Evolutionary conservation across 306 rosid species (phyloP), one percentile per base, ranked within the genome.

Genomic region (Vicia villosa): DNA sequence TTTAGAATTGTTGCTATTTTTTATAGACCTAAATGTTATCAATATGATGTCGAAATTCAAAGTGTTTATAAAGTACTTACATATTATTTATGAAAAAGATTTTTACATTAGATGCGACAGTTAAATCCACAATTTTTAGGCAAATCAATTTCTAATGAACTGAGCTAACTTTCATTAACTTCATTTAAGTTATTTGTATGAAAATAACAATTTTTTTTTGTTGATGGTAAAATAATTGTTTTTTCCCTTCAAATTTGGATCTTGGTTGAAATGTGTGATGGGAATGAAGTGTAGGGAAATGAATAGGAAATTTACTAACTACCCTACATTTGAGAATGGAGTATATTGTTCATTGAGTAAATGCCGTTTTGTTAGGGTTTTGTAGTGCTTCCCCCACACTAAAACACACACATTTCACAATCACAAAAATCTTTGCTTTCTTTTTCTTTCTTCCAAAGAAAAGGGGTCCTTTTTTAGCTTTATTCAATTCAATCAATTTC

Each of bases 301-400:
- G 79, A 73, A 76, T 15, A 13, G 75, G 80, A 63, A 11, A 70
- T 66, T 62, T 82, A 83, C 72, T 74, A 79, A 80, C 67, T 26
- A 50, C 55, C 82, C 74, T 80, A n/a, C 65, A 46, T 43, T 78
- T 63, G 91, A 74, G 88, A 76, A 77, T 37, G 90, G 81, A 85
- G 92, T 65, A 78, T 82, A 54, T 54, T 54, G 60, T 82, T 60
- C 68, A 74, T 72, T 68, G 86, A 85, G 74, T 77, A 82, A 86
- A 89, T 84, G 91, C 84, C 87, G 88, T 83, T 79, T 83, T 66
- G 82, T 79, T 85, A 80, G 93, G 96, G 87, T 74, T 79, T 41
- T 80, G 81, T 83, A 79, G 74, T 68, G 60, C 63, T 30, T 37
- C 69, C 63, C n/a, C 69, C 67, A 46, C 74, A 65, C 77, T 40